These are phyloP conservation scores for Hyphopichia homilentoma DNA, from an alignment of 805 yeast genomes.

Conservation along the genomic window DNA sequence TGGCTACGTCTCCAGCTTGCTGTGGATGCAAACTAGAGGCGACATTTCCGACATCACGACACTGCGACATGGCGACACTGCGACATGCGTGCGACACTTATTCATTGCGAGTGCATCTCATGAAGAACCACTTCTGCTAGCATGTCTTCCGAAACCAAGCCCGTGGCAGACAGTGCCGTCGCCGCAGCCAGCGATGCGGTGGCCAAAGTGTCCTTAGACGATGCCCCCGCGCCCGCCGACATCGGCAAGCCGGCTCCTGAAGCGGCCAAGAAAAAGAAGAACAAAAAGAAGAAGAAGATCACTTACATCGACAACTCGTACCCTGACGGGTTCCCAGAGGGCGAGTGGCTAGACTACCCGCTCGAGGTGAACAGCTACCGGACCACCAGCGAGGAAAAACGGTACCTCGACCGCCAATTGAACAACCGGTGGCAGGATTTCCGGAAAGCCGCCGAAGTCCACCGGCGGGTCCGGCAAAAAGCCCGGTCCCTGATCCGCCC, in stretches of 20 bases:
- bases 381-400: constrained; percentile 80
- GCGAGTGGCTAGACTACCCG: constrained; percentile 79
- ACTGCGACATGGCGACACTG: too few relatives aligned
- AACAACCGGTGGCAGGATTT: constrained; percentile 74
- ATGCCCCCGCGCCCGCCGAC: constrained; percentile 44
- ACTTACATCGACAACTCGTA: constrained; percentile 64
- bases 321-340: constrained; percentile 82
- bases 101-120: too few relatives aligned
- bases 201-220: constrained; percentile 32
- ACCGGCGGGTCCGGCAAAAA: constrained; percentile 82
- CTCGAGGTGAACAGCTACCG: constrained; percentile 64
- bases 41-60: too few relatives aligned
- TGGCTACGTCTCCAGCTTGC: too few relatives aligned
- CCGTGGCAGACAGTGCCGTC: too few relatives aligned
- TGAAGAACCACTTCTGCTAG: too few relatives aligned
- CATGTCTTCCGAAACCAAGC: too few relatives aligned
- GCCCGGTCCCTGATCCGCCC: constrained; percentile 75
- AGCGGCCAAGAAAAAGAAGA: constrained; percentile 46
- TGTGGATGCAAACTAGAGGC: too few relatives aligned
- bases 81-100: too few relatives aligned
- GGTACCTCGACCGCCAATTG: constrained; percentile 68
- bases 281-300: constrained; percentile 49
- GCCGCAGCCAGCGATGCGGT: constrained; percentile 4
- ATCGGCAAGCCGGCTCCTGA: constrained; percentile 8
- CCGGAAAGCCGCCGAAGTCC: constrained; percentile 95